These are phyloP conservation scores for Puccinia horiana DNA, from an alignment of 1,284 basidiomycete genomes.

Conservation along the genomic window DNA sequence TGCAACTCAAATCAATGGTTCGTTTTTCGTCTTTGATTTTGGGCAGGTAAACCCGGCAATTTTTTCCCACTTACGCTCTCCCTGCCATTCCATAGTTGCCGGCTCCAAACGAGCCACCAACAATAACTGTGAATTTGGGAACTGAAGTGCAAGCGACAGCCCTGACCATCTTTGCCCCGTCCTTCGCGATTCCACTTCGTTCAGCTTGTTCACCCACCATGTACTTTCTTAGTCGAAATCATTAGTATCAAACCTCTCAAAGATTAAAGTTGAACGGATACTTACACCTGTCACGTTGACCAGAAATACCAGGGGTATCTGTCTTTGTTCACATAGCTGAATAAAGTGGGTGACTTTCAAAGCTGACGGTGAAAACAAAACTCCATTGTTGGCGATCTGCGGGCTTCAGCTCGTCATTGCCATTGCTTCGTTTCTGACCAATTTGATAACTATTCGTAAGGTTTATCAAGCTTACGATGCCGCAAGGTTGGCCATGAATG, in stretches of 20 bases:
- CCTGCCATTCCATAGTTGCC: constrained; percentile 80
- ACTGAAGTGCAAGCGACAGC: constrained; percentile 92
- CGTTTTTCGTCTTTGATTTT: constrained; percentile 58
- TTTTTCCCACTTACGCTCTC: constrained; percentile 38
- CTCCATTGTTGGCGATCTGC: constrained; percentile 83
- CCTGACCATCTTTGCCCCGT: constrained; percentile 96
- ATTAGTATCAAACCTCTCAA: neutral
- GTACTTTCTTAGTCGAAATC: constrained; percentile 41
- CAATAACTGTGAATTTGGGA: constrained; percentile 87
- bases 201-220: constrained; percentile 74
- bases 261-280: neutral
- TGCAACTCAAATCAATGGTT: neutral
- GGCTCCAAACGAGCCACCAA: constrained; percentile 93
- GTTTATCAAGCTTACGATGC: constrained; percentile 51
- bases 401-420: neutral
- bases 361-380: constrained; percentile 88
- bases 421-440: neutral
- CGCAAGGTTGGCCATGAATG: constrained; percentile 72
- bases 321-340: constrained; percentile 85
- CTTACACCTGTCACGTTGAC: constrained; percentile 75
- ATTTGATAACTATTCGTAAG: neutral
- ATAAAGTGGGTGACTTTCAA: constrained; percentile 94
- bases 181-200: constrained; percentile 91
- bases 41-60: constrained; percentile 34
- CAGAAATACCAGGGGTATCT: constrained; percentile 85